A percentile compares a stretch with the other conserved stretches of the same genome.
Evolutionary conservation across 768 basidiomycete genomes (phyloP).

Genomic region (Boletus insuetus): DNA sequence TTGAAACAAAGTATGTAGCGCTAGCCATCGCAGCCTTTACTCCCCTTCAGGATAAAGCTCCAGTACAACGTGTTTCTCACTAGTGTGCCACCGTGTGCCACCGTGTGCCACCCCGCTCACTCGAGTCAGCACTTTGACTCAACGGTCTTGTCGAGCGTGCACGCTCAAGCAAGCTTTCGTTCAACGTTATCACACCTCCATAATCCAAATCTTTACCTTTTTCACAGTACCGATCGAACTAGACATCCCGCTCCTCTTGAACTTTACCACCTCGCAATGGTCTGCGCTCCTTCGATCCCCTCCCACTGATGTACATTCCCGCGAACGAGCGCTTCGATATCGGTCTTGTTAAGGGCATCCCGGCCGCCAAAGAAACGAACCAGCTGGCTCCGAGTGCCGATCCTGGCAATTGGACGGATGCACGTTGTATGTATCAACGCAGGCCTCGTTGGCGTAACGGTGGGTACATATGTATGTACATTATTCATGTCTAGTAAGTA

Average conservation of each 20-base stretch:
- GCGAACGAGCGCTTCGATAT: conserved; percentile 97
- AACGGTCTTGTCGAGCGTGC: conserved; percentile 61
- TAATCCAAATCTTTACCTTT: conserved; percentile 42
- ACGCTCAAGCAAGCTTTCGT: conserved; percentile 53
- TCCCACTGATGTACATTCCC: conserved; percentile 88
- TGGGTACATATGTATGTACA: too few species aligned
- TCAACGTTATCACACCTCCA: conserved; percentile 51
- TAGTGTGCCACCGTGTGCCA: conserved; percentile 25
- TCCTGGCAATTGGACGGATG: conserved; percentile 65
- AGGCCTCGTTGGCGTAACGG: too few species aligned
- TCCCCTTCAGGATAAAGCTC: conserved; percentile 37
- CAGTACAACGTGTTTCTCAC: conserved; percentile 18
- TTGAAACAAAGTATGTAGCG: conserved; percentile 90
- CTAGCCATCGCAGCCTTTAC: conserved; percentile 83
- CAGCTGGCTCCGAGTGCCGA: conserved; percentile 71
- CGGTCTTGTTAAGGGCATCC: conserved; percentile 91
- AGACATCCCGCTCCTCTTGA: conserved; percentile 81
- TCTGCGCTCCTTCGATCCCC: conserved; percentile 70
- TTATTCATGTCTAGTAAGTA: too few species aligned
- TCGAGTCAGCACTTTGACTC: conserved; percentile 61
- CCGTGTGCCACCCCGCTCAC: not conserved
- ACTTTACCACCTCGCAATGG: conserved; percentile 84
- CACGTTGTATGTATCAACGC: too few species aligned
- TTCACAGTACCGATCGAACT: conserved; percentile 43
- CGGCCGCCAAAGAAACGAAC: conserved; percentile 47